Conservation (phyloP, 257 asterid species). For the Euphrasia confusa region DNA sequence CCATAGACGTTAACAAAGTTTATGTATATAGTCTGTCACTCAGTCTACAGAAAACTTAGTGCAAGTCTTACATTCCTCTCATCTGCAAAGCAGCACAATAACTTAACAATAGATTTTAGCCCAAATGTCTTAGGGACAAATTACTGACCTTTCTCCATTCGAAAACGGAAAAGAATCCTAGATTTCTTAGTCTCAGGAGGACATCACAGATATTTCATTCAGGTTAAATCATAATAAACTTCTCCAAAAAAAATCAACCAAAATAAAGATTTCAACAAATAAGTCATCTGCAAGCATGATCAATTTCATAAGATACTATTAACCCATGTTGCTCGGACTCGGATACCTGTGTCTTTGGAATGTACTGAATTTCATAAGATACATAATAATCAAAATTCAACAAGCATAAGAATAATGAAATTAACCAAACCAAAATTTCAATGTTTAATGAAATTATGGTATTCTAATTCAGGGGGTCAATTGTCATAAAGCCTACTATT, state of each 20-base stretch:
- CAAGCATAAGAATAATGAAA: too few relatives aligned
- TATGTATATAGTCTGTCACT: conserved; percentile 3
- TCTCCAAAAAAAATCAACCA: neutral
- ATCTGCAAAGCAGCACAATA: neutral
- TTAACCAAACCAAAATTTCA: too few relatives aligned
- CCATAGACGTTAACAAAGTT: neutral
- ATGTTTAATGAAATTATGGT: too few relatives aligned
- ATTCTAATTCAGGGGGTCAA: too few relatives aligned
- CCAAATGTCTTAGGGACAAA: neutral
- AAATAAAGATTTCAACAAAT: neutral
- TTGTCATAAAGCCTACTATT: too few relatives aligned
- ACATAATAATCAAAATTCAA: too few relatives aligned
- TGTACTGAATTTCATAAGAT: too few relatives aligned
- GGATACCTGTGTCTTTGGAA: too few relatives aligned
- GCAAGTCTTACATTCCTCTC: neutral
- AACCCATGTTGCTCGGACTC: too few relatives aligned
- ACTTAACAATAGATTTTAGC: conserved; percentile 1
- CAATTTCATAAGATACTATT: neutral
- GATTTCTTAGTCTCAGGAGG: conserved; percentile 1
- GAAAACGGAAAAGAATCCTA: neutral
- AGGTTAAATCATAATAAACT: neutral
- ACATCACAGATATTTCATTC: neutral
- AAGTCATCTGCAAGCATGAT: neutral
- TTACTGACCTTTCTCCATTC: neutral
- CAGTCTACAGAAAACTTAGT: neutral